phyloP scores from a whole-genome alignment of 2,329 filamentous ascomycete species.

The Monosporascus sp. region DNA sequence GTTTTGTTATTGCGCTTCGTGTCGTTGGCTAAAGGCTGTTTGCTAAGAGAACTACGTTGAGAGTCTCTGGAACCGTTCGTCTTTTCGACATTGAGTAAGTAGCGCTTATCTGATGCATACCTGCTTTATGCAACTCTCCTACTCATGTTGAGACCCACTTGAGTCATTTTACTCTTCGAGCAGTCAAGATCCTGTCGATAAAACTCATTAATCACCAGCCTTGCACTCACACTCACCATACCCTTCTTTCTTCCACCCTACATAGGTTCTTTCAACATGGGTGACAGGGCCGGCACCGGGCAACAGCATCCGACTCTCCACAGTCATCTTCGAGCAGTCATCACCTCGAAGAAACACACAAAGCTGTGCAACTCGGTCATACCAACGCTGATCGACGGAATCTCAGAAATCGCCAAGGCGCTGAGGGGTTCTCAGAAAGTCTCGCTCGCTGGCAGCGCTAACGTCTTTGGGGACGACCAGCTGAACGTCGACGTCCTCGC shows the following conservation, averaged over 20 bases:
- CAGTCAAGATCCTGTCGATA: too few species aligned
- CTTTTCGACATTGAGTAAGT: too few species aligned
- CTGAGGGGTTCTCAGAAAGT: conserved; percentile 42
- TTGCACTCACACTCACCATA: not conserved
- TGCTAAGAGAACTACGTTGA: too few species aligned
- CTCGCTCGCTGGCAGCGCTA: conserved; percentile 43
- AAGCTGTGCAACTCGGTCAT: conserved; percentile 40
- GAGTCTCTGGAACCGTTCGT: too few species aligned
- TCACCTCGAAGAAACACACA: conserved; percentile 6
- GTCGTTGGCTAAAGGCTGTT: too few species aligned
- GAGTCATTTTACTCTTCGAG: not conserved
- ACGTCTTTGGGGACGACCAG: conserved; percentile 55
- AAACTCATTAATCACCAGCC: too few species aligned
- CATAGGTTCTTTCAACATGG: not conserved
- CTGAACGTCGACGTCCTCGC: conserved; percentile 52
- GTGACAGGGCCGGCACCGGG: not conserved
- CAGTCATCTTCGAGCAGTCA: conserved; percentile 4
- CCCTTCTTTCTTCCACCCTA: not conserved
- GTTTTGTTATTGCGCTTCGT: too few species aligned
- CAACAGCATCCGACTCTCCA: not conserved
- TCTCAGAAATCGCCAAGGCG: conserved; percentile 39
- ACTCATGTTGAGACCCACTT: not conserved
- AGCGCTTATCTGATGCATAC: not conserved
- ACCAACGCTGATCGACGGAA: conserved; percentile 40
- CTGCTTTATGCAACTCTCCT: not conserved